A percentile compares a stretch with the other conserved stretches of the same genome.
Evolutionary conservation across 805 yeast species (phyloP).

Genomic region (Wickerhamomyces rabaulensis): DNA sequence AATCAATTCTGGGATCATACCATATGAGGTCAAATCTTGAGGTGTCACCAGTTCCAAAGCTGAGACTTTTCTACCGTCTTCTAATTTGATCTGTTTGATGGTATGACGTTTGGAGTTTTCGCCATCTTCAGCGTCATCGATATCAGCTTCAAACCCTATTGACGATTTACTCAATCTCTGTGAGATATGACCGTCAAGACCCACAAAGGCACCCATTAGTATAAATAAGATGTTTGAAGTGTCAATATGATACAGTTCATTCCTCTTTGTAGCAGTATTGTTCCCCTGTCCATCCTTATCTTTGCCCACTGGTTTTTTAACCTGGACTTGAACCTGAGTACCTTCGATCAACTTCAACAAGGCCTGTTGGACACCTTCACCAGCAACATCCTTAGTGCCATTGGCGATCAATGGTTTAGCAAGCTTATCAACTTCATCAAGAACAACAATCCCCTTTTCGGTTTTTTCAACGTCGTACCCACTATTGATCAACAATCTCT

Average conservation of each 20-base stretch:
- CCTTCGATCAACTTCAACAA: conserved; percentile 54
- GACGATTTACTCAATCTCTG: conserved; percentile 30
- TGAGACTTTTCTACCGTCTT: conserved; percentile 31
- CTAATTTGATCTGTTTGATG: conserved; percentile 31
- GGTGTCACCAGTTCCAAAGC: conserved; percentile 44
- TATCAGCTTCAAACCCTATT: conserved; percentile 22
- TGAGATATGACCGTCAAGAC: conserved; percentile 44
- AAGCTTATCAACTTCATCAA: conserved; percentile 56
- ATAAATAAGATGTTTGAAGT: conserved; percentile 53
- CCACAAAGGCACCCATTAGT: conserved; percentile 59
- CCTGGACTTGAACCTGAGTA: conserved; percentile 42
- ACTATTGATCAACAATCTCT: conserved; percentile 44
- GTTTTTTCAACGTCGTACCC: conserved; percentile 46
- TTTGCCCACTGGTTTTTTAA: conserved; percentile 36
- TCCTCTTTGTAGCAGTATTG: conserved; percentile 28
- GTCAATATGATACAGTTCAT: conserved; percentile 43
- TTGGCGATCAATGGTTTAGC: conserved; percentile 42
- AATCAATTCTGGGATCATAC: conserved; percentile 54
- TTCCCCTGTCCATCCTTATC: conserved; percentile 26
- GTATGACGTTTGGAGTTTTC: conserved; percentile 18
- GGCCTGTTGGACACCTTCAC: conserved; percentile 64
- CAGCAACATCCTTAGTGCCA: conserved; percentile 54
- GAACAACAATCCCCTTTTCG: conserved; percentile 53
- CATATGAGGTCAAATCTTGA: conserved; percentile 45
- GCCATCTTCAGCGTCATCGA: conserved; percentile 2